Conservation (phyloP, 257 asterid species). For the Solanum pennellii region DNA sequence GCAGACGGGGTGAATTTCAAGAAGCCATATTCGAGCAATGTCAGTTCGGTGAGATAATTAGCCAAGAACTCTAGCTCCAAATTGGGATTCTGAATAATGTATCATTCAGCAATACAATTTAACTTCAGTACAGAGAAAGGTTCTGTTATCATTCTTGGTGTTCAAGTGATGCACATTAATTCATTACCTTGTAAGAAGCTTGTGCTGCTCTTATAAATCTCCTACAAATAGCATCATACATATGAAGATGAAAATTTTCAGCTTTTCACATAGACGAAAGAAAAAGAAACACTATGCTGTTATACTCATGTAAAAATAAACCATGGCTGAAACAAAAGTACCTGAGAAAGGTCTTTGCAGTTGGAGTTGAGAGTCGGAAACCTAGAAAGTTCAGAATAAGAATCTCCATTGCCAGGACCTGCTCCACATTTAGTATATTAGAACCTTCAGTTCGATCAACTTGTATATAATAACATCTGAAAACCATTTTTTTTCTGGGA, state of each 20-base stretch:
- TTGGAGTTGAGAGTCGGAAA: slow-evolving; percentile 62
- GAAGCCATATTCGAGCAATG: slow-evolving; percentile 54
- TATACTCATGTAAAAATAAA: background rate
- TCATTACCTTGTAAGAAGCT: slow-evolving; percentile 40
- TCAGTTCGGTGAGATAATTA: slow-evolving; percentile 73
- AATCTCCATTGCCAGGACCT: slow-evolving; percentile 73
- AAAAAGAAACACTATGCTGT: background rate
- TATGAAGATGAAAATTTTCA: background rate
- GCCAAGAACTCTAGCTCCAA: slow-evolving; percentile 77
- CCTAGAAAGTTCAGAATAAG: slow-evolving; percentile 42
- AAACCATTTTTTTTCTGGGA: background rate
- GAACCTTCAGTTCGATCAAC: background rate
- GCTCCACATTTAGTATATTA: background rate
- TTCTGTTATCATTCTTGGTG: background rate
- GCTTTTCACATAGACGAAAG: background rate
- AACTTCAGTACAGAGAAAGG: background rate
- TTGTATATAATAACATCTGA: background rate
- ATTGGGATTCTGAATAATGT: slow-evolving; percentile 37
- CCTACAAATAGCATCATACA: slow-evolving; percentile 21
- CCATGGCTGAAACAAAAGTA: slow-evolving; percentile 1
- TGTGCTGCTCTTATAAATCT: slow-evolving; percentile 83
- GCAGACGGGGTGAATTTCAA: slow-evolving; percentile 69
- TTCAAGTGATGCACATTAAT: background rate
- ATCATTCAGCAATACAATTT: background rate
- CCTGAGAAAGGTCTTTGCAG: slow-evolving; percentile 75